Base-by-base conservation (phyloP, 2,329 filamentous ascomycete species). In the Aspergillus sergii region DNA sequence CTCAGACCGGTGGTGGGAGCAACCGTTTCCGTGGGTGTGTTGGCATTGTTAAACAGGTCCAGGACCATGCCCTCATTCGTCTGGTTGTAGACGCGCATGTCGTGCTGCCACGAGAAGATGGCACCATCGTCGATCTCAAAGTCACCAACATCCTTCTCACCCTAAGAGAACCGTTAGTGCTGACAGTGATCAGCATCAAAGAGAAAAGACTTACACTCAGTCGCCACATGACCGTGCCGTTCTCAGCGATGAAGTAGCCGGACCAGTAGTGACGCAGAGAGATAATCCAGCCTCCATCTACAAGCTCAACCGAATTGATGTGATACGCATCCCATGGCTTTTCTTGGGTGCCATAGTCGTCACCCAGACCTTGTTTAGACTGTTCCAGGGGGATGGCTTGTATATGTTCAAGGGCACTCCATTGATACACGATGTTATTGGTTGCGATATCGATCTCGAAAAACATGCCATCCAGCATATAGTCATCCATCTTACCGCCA, bases 261-360 rank as follows among this genome's bases (percentile, higher is more conserved):
- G 73, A 73, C 71, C 74, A 78, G 51, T 71, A 73, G 63, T 77
- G 75, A n/a, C 76, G 75, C 28, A 75, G 60, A 23, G 75, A 78
- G n/a, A 78, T 66, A 10, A 78, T 62, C 46, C 75, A 78, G 19
- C 75, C 72, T 3, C 77, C 70, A n/a, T 73, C 66, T 53, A 75
- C 69, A 7, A 67, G 58, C 50, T 72, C 65, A 28, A 78, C 69
- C 11, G 75, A 69, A 61, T 78, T 78, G 59, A 77, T 77, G 60
- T 78, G 75, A 57, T 76, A 78, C 23, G 71, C 69, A 66, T 78
- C 75, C 67, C 72, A 77, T n/a, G 75, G 75, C 16, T 64, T 64
- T 16, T 69, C 64, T n/a, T 64, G 65, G 8, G 65, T 61, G 10
- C 68, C 68, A 12, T 63, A 63, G 28, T 66, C 67, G 2, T 63